phyloP scores from a whole-genome alignment of 75 land plant genomes.

The Ceratopteris richardii region DNA sequence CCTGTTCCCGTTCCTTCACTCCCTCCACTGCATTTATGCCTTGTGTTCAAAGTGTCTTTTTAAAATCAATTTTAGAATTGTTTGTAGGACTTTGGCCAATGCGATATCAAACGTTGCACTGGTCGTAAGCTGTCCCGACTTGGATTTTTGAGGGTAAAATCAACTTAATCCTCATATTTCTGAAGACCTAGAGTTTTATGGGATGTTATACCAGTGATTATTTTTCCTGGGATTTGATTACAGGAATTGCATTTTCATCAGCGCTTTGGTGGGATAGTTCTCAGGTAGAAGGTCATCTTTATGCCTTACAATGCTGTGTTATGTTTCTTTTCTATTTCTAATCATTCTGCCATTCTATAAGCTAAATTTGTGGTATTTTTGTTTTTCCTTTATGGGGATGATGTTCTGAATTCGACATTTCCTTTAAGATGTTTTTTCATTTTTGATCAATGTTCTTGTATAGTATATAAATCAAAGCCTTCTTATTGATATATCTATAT shows the following conservation, averaged over 20 bases:
- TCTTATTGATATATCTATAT: background rate
- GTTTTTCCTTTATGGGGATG: background rate
- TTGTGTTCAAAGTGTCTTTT: too few relatives aligned
- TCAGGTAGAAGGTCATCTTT: too few relatives aligned
- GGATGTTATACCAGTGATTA: too few relatives aligned
- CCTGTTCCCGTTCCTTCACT: too few relatives aligned
- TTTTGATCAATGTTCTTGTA: constrained; percentile 1
- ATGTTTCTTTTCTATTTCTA: too few relatives aligned
- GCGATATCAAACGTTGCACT: constrained; percentile 87
- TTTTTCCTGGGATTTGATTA: too few relatives aligned
- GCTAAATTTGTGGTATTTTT: background rate
- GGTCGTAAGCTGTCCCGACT: constrained; percentile 91
- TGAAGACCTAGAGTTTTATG: background rate
- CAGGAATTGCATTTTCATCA: constrained; percentile 78
- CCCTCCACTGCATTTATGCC: too few relatives aligned
- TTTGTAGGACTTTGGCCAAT: constrained; percentile 87
- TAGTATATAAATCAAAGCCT: too few relatives aligned
- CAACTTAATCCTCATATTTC: background rate
- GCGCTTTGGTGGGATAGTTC: constrained; percentile 78
- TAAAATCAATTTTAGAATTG: too few relatives aligned
- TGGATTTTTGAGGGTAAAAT: constrained; percentile 54
- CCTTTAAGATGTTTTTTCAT: background rate
- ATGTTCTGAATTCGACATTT: background rate
- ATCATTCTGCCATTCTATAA: too few relatives aligned
- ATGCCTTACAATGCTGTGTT: too few relatives aligned